Evolutionary conservation across 139 green algal species (phyloP), one percentile per base, ranked within the genome.

Genomic region (Micromonas commoda): DNA sequence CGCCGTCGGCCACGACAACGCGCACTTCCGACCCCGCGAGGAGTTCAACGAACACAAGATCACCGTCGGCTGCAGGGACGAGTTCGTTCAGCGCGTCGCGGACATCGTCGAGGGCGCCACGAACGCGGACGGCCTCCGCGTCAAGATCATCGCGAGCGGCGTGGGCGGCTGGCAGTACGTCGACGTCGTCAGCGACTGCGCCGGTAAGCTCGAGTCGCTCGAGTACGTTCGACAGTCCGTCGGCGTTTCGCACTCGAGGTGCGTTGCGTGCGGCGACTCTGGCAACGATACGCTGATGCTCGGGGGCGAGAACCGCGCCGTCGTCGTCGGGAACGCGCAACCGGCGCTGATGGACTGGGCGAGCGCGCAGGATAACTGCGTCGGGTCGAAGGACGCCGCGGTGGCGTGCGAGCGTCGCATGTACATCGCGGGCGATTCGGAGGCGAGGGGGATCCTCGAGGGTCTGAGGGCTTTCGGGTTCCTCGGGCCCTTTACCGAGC

Each of bases 201-300:
- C 85, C 29, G 93, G 93, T 69, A 97, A 96, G 86, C 84, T 90
- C 61, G 86, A 92, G 69, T 96, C 31, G 89, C 33, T 82, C 6
- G 77, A 82, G 69, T 82, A 77, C 71, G 54, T 82, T 3, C 67
- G 77, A 19, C 28, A 77, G 26, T 21, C 16, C 9, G 90, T 91
- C 64, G 85, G 83, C 35, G 89, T 96, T 80, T 73, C 84, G 0
- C 29, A 77, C 1, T 39, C 72, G 0, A 70, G 78, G 31, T 95
- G 89, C 9, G 85, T 97, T 53, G 91, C 93, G n/a, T 93, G 90
- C 35, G 93, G 93, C 0, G 93, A 97, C 86, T 89, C 77, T 23
- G 92, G 91, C 37, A 97, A 97, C 79, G 93, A 97, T 82, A 93
- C 93, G 51, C 83, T 96, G 52, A 97, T 97, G 93, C 86, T 97